Evolutionary conservation across 768 basidiomycete species (phyloP).

Genomic region (Hypsizygus marmoreus): DNA sequence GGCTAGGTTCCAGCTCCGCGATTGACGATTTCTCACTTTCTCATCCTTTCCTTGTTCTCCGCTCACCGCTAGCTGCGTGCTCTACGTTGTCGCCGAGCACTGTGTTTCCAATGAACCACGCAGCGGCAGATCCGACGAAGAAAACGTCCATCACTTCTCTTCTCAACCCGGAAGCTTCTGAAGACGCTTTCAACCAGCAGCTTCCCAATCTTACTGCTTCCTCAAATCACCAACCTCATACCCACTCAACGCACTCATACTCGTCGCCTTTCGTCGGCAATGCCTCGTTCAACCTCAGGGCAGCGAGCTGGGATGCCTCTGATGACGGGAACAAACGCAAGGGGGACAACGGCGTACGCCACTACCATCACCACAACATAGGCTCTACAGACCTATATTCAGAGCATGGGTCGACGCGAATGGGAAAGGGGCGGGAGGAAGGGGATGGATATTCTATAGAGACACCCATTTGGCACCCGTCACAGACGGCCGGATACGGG

Average conservation of each 20-base stretch:
- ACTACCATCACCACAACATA: conserved; percentile 25
- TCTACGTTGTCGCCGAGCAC: too few species aligned
- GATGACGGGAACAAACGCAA: conserved; percentile 28
- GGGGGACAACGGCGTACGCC: conserved; percentile 11
- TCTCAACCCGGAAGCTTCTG: conserved; percentile 41
- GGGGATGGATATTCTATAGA: conserved; percentile 22
- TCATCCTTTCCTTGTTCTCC: background rate
- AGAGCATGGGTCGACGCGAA: conserved; percentile 32
- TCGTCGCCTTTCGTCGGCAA: conserved; percentile 23
- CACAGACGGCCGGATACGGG: conserved; percentile 40
- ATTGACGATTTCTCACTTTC: background rate
- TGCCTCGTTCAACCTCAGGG: conserved; percentile 55
- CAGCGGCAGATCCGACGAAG: conserved; percentile 41
- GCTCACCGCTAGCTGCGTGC: conserved; percentile 29
- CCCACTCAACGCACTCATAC: conserved; percentile 22
- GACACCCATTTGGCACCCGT: conserved; percentile 31
- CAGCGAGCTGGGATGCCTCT: conserved; percentile 54
- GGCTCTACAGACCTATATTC: conserved; percentile 21
- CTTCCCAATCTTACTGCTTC: conserved; percentile 21
- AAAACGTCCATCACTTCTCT: conserved; percentile 44
- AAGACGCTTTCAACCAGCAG: conserved; percentile 22
- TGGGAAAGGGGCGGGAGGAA: conserved; percentile 33
- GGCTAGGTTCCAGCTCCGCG: too few species aligned
- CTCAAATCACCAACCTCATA: conserved; percentile 23
- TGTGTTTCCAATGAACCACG: too few species aligned